Base-by-base conservation (phyloP, 768 basidiomycete species). In the button mushroom (Agaricus bisporus) region DNA sequence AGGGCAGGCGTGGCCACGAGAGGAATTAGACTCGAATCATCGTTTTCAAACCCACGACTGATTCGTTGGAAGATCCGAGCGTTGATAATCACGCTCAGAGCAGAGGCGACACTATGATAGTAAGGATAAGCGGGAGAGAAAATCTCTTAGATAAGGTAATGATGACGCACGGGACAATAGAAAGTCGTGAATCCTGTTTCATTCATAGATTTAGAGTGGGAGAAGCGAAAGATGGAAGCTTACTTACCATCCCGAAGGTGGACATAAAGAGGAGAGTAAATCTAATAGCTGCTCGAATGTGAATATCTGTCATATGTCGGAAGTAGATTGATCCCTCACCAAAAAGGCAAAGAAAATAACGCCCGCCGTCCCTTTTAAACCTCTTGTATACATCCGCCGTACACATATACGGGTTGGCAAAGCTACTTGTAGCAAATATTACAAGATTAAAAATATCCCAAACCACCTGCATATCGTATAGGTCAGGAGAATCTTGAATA, bases 341-440 rank as follows among this genome's bases (percentile, higher is more conserved):
- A n/a, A 52, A 22, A 37, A 52, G 51, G 36, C 35, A 52, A 44
- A 52, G 29, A 29, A 52, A 45, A 22, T 52, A 44, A 20, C 43
- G 51, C 2, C 42, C 51, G 8, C 51, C 43, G n/a, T 52, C 43
- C 14, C 42, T n/a, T 9, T 37, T 45, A 32, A 45, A 45, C n/a
- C 43, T 35, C 15, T 4, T 25, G 32, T 44, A 28, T 9, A 52
- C 14, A 18, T 45, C 51, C 9, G 17, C 15, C 5, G 42, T 37
- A 12, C 43, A 52, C 22, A 26, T 28, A 26, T 52, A 44, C 5
- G 51, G 43, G 20, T 5, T 52, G 5, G 42, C 42, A 18, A 52
- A 15, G 3, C n/a, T 37, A 5, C 26, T 52, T n/a, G 42, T 35
- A 4, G 41, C 44, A 28, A 42, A 51, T 20, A 51, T 14, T 18